Evolutionary conservation across 2,329 filamentous ascomycete genomes (phyloP), one percentile per base, ranked within the genome.

Genomic region (Didymella sp.): DNA sequence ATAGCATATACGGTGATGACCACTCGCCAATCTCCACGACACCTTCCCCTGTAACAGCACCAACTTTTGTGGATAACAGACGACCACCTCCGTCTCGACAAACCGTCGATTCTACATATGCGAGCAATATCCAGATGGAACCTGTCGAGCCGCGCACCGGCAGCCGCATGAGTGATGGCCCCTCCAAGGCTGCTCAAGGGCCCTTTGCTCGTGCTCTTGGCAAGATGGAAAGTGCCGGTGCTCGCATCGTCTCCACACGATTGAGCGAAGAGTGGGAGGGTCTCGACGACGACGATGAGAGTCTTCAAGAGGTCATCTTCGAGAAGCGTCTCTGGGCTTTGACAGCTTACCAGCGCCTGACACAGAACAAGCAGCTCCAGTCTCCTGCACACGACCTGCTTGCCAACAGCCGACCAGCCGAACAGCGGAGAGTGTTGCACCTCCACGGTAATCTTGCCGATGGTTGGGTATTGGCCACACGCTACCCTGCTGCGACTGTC

Each of bases 291-390:
- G 56, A 58, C 22, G 68, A 70, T 25, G 65, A 69, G 22, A 69
- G 66, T 38, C 62, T 58, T 21, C 65, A 67, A 38, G 68, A 70
- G 38, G 61, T 70, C 42, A 30, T 67, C 33, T 70, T 70, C 25
- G 68, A 70, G 46, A 68, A 70, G 43, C 59, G 68, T n/a, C 61
- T 70, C 3, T 70, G 68, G 68, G 66, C 67, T 21, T 28, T 70
- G 28, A 66, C 64, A 11, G 68, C 67, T 1, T 70, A 69, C 37
- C 67, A 67, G 38, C 66, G 68, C 31, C 50, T 70, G 25, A 70
- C 68, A 8, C 66, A 70, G 38, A 65, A 69, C 40, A 70, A 70
- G 43, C 66, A 67, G 4, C 47, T 70, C 2, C 68, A 69, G 33
- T 68, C 65, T 12, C 68, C 68, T 12, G 62, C 66, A 21, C 68